Conservation (phyloP, 176 grass and related monocot genomes). For the Areca catechu region DNA sequence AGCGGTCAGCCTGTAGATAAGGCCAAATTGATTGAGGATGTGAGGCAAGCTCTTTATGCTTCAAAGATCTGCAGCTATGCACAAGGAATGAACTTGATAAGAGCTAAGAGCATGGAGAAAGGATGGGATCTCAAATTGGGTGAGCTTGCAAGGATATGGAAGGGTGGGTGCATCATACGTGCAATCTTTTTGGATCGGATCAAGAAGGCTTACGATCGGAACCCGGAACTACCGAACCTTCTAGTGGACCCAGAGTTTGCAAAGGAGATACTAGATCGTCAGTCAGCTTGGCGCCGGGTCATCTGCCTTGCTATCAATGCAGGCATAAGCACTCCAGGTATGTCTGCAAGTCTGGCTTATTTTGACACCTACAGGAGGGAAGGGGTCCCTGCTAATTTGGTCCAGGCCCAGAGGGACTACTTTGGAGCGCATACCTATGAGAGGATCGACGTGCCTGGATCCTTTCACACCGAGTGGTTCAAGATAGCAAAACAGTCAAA, state of each 20-base stretch:
- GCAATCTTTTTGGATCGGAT: slow-evolving; percentile 12
- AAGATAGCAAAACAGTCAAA: slow-evolving; percentile 12
- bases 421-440: slow-evolving; percentile 11
- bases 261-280: slow-evolving; percentile 9
- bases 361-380: slow-evolving; percentile 18
- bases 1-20: slow-evolving; percentile 1
- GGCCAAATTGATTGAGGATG: slow-evolving; percentile 3
- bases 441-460: slow-evolving; percentile 2
- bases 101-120: slow-evolving; percentile 12
- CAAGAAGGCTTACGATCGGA: slow-evolving; percentile 11
- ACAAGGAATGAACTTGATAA: slow-evolving; percentile 14
- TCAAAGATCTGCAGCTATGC: slow-evolving; percentile 15
- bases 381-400: slow-evolving; percentile 8
- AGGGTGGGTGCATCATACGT: slow-evolving; percentile 10
- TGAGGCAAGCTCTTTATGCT: slow-evolving; percentile 12
- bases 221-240: neutral
- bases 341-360: slow-evolving; percentile 12
- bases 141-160: slow-evolving; percentile 14
- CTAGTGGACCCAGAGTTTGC: slow-evolving; percentile 16
- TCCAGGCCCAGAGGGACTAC: slow-evolving; percentile 13
- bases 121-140: slow-evolving; percentile 15
- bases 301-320: slow-evolving; percentile 5
- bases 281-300: slow-evolving; percentile 8
- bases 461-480: slow-evolving; percentile 16
- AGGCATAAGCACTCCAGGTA: slow-evolving; percentile 9